Evolutionary conservation across 345 rosid genomes (phyloP), one percentile per base, ranked within the genome.

Genomic region (Citrus reticulata): DNA sequence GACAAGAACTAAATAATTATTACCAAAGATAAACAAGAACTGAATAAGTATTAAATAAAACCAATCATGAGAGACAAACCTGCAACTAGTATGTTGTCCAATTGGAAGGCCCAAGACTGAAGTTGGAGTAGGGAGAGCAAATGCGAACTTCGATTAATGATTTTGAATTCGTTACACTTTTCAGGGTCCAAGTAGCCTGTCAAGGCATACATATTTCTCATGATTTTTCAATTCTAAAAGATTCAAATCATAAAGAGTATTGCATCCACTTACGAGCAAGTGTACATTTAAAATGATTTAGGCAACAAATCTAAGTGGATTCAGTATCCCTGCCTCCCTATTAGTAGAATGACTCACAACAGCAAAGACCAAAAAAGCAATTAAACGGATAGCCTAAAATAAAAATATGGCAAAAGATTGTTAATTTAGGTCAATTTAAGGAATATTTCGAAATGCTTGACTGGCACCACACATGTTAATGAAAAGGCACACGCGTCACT

Each of bases 71-170:
- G 34, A 29, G 72, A 22, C 81, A 72, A 34, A 89, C 90, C 87
- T 87, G 90, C 92, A 89, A 67, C 87, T 87, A 83, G 86, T 83
- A 75, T 89, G 89, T 29, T 87, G 89, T 27, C 92, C 92, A 51
- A 87, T 86, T 29, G 90, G 92, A 24, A 89, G 84, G 61, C 90
- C 91, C 81, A 89, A 57, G 7, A 84, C 85, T 0, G 92, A 89
- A 70, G 64, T 62, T 9, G 88, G 83, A n/a, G 85, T 75, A 5
- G 87, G 89, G 69, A 89, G 92, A 68, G 86, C 84, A 81, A 87
- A 89, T 72, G 61, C 74, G 72, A 89, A 89, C 72, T 82, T 87
- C 5, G 90, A 84, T 46, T 84, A 42, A 85, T 82, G 22, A 89
- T 87, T 77, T 87, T 81, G 76, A 87, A 89, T 76, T 87, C 86